A percentile compares a stretch with the other conserved stretches of the same genome.
phyloP scores from a whole-genome alignment of 352 stramenopile genomes.

The Phytopythium montanum region DNA sequence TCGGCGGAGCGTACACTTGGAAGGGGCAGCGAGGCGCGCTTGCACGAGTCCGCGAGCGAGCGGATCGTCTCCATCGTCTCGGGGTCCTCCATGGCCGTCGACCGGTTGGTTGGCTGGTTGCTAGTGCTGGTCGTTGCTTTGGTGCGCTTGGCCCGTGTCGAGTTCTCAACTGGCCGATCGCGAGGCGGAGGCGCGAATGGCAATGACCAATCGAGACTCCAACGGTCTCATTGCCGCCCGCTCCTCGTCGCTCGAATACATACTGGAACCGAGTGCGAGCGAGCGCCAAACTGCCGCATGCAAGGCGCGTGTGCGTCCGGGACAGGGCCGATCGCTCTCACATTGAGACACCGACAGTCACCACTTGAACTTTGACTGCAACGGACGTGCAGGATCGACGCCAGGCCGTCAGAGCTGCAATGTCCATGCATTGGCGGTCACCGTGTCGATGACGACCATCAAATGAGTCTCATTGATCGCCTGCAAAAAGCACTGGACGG shows the following conservation, averaged over 20 bases:
- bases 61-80: constrained; percentile 4
- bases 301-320: not conserved
- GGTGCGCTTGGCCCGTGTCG: constrained; percentile 6
- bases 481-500: too few species aligned
- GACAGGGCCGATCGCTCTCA: not conserved
- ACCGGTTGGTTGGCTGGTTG: not conserved
- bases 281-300: not conserved
- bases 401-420: too few species aligned
- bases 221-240: not conserved
- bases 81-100: constrained; percentile 3
- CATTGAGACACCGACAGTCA: not conserved
- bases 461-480: too few species aligned
- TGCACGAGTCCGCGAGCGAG: constrained; percentile 10
- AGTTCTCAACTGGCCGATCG: constrained; percentile 1
- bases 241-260: not conserved
- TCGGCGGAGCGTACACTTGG: not conserved
- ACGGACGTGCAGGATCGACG: too few species aligned
- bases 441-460: too few species aligned
- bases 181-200: too few species aligned
- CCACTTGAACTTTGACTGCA: too few species aligned
- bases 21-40: constrained; percentile 1
- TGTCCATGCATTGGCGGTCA: too few species aligned
- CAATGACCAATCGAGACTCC: not conserved
- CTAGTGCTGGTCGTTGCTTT: not conserved
- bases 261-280: not conserved